Percentiles rank a stretch among this genome's conserved stretches.
Conservation (phyloP, 2,329 filamentous ascomycete species). For the Pestalotiopsis sp. region DNA sequence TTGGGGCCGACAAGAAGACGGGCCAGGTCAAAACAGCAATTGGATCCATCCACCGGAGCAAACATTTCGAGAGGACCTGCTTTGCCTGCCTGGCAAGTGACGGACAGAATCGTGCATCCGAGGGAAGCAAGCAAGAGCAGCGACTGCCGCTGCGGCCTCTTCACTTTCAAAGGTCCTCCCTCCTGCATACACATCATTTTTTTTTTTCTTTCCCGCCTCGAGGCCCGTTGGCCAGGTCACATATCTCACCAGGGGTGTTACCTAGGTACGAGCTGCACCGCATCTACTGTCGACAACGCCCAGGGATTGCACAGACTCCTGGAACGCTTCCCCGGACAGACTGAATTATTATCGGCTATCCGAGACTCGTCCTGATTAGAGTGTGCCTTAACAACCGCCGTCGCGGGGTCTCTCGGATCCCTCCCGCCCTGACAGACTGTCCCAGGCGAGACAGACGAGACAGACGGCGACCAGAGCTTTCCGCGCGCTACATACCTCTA, state of each 20-base stretch:
- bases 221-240: background rate
- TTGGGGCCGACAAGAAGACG: background rate
- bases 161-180: background rate
- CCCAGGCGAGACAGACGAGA: constrained; percentile 1
- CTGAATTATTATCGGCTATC: constrained; percentile 3
- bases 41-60: background rate
- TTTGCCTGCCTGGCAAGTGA: background rate
- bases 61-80: background rate
- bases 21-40: background rate
- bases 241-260: background rate
- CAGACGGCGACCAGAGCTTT: constrained; percentile 4
- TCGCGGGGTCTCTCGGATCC: constrained; percentile 4
- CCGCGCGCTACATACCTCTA: constrained; percentile 1
- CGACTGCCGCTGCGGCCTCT: background rate
- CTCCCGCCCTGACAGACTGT: constrained; percentile 10
- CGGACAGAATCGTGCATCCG: background rate
- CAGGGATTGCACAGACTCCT: constrained; percentile 4
- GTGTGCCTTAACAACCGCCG: constrained; percentile 8
- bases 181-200: background rate
- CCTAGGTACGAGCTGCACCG: background rate
- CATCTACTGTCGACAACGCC: background rate
- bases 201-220: background rate
- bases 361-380: constrained; percentile 5
- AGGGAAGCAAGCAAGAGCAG: background rate
- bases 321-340: background rate